Evolutionary conservation across 1,284 basidiomycete genomes (phyloP).

Genomic region (Cutaneotrichosporon curvatum): DNA sequence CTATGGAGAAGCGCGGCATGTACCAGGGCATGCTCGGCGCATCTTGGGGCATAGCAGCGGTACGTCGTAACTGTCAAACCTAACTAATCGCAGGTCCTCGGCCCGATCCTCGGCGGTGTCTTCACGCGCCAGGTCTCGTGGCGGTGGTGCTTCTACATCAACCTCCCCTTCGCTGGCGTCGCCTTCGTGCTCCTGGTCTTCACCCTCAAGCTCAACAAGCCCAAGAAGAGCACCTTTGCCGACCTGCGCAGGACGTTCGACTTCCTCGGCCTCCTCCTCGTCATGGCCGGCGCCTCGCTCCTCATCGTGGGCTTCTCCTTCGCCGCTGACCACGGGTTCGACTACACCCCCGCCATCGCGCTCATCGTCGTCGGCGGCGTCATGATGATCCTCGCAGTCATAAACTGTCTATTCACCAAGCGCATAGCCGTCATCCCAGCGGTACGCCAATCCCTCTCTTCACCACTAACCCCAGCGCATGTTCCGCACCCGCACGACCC

Average conservation of each 20-base stretch:
- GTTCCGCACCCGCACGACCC: constrained; percentile 37
- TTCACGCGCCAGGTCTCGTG: constrained; percentile 29
- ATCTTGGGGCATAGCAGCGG: constrained; percentile 46
- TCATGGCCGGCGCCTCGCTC: constrained; percentile 65
- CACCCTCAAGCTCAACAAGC: constrained; percentile 69
- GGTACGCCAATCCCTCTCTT: constrained; percentile 12
- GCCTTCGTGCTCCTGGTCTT: constrained; percentile 66
- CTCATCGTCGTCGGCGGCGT: constrained; percentile 63
- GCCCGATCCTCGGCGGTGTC: constrained; percentile 45
- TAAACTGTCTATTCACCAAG: constrained; percentile 64
- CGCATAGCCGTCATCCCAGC: constrained; percentile 64
- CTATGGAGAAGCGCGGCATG: constrained; percentile 41
- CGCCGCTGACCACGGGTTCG: constrained; percentile 43
- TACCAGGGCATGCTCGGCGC: constrained; percentile 46
- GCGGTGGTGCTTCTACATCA: constrained; percentile 28
- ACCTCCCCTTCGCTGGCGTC: constrained; percentile 47
- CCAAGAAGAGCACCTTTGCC: constrained; percentile 4
- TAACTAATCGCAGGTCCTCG: constrained; percentile 18
- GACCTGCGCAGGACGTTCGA: constrained; percentile 38
- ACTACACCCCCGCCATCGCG: constrained; percentile 57
- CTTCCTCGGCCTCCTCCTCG: constrained; percentile 48
- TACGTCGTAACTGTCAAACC: constrained; percentile 7
- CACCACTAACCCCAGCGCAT: constrained; percentile 18
- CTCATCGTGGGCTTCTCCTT: constrained; percentile 67
- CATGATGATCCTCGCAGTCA: constrained; percentile 53